These are phyloP conservation scores for Raphanus sativus DNA, from an alignment of 345 rosid genomes.

Conservation along the genomic window DNA sequence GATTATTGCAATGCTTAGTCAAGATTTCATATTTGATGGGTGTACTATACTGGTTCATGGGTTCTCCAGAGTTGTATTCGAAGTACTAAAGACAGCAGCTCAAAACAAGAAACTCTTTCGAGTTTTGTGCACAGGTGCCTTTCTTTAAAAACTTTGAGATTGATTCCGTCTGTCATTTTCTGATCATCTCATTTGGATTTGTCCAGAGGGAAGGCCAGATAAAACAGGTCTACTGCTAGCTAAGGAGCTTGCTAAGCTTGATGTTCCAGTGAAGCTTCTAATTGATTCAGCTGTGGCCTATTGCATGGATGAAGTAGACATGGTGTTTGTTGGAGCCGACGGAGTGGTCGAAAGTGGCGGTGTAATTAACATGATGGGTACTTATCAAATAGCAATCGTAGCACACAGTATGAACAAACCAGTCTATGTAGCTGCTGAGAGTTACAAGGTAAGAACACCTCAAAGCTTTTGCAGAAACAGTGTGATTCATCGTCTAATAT, in stretches of 20 bases:
- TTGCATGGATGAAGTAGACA: constrained; percentile 93
- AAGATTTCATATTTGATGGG: constrained; percentile 93
- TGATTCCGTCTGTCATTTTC: background rate
- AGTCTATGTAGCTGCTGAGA: constrained; percentile 94
- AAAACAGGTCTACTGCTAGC: constrained; percentile 78
- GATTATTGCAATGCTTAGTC: constrained; percentile 86
- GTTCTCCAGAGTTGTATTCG: constrained; percentile 86
- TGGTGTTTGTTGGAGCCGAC: constrained; percentile 93
- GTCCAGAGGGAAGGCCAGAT: constrained; percentile 90
- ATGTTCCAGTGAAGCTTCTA: constrained; percentile 89
- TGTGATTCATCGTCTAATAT: constrained; percentile 40
- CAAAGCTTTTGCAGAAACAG: constrained; percentile 33
- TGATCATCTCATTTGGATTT: background rate
- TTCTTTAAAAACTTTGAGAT: constrained; percentile 31
- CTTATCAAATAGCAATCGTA: constrained; percentile 79
- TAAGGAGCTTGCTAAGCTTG: constrained; percentile 84
- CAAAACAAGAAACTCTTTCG: constrained; percentile 78
- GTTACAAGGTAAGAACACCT: constrained; percentile 71
- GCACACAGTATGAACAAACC: constrained; percentile 94
- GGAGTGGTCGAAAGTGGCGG: constrained; percentile 99
- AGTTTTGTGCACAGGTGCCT: constrained; percentile 81
- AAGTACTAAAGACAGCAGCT: constrained; percentile 77
- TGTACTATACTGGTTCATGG: constrained; percentile 88
- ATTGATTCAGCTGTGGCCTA: constrained; percentile 92
- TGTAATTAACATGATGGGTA: constrained; percentile 94